These are phyloP conservation scores for Lactarius sanguifluus DNA, from an alignment of 768 basidiomycete species.

Conservation along the genomic window DNA sequence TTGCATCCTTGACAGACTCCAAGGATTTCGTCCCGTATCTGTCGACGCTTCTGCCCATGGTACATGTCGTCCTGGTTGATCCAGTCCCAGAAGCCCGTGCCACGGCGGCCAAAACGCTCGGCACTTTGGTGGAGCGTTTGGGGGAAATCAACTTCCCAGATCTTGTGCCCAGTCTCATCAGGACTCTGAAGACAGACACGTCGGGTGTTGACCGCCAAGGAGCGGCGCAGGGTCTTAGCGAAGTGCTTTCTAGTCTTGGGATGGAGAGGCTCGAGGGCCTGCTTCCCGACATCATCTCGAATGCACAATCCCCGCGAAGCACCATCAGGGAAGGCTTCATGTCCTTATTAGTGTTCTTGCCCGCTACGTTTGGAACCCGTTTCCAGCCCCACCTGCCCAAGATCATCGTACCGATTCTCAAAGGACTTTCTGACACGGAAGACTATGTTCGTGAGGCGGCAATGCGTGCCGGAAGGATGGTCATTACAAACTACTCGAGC, in stretches of 20 bases:
- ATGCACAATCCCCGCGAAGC: slow-evolving; percentile 83
- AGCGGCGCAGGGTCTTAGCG: slow-evolving; percentile 94
- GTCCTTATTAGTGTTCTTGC: slow-evolving; percentile 92
- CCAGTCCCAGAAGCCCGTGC: slow-evolving; percentile 98
- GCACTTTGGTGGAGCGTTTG: slow-evolving; percentile 93
- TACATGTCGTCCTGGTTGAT: slow-evolving; percentile 90
- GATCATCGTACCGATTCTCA: slow-evolving; percentile 90
- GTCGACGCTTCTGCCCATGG: slow-evolving; percentile 81
- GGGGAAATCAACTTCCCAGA: slow-evolving; percentile 96
- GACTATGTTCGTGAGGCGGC: slow-evolving; percentile 97
- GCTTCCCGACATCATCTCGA: slow-evolving; percentile 89
- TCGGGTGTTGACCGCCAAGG: slow-evolving; percentile 97
- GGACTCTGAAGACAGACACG: slow-evolving; percentile 87
- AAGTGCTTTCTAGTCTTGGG: slow-evolving; percentile 94
- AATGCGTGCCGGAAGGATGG: slow-evolving; percentile 98
- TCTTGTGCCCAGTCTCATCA: slow-evolving; percentile 83
- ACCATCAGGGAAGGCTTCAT: slow-evolving; percentile 98
- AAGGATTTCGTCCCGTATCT: slow-evolving; percentile 96
- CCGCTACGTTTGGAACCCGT: slow-evolving; percentile 92
- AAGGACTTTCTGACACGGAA: slow-evolving; percentile 87
- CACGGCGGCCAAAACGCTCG: slow-evolving; percentile 94
- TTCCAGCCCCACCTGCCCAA: slow-evolving; percentile 96
- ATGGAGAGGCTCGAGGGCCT: slow-evolving; percentile 95
- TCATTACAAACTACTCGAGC: slow-evolving; percentile 89
- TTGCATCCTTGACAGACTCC: slow-evolving; percentile 84